Percentiles rank a stretch among this genome's conserved stretches.
These are phyloP conservation scores for Neofusicoccum kwambonambiense DNA, from an alignment of 2,329 filamentous ascomycete genomes.

Conservation along the genomic window DNA sequence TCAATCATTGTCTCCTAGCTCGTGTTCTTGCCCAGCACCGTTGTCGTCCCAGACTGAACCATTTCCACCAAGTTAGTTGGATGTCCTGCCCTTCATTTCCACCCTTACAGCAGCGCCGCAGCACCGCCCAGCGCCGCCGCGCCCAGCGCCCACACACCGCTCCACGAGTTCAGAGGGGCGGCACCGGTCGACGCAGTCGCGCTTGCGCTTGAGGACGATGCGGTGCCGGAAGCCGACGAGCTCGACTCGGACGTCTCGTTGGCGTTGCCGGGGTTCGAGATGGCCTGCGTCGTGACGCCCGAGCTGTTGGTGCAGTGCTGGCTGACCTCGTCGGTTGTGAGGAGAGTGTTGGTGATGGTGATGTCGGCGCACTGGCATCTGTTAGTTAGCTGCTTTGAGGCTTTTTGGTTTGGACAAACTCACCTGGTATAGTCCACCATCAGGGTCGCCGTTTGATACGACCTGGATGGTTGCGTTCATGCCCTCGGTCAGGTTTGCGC, in stretches of 20 bases:
- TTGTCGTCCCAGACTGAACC: too few species aligned
- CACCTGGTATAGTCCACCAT: constrained; percentile 64
- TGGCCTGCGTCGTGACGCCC: constrained; percentile 42
- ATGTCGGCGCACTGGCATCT: constrained; percentile 67
- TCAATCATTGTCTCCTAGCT: too few species aligned
- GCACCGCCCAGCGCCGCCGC: neutral
- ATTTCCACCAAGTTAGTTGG: too few species aligned
- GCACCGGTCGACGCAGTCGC: constrained; percentile 1
- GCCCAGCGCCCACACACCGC: neutral
- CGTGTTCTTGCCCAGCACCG: too few species aligned
- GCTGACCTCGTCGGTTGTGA: constrained; percentile 43
- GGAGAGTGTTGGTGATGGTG: constrained; percentile 58
- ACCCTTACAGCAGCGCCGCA: neutral
- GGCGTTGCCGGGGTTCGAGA: constrained; percentile 48
- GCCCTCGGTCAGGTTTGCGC: constrained; percentile 57
- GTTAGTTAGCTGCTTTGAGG: neutral
- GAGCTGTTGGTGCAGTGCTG: constrained; percentile 60
- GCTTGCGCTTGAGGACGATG: constrained; percentile 17
- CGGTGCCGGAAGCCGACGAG: constrained; percentile 14
- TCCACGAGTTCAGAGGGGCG: neutral
- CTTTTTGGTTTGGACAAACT: constrained; percentile 20
- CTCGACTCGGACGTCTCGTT: constrained; percentile 45
- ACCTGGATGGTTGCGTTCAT: constrained; percentile 67
- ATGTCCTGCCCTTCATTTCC: too few species aligned
- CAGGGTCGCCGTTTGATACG: constrained; percentile 59